Conservation (phyloP, 495 filamentous ascomycete species). For the Neurospora pannonica region DNA sequence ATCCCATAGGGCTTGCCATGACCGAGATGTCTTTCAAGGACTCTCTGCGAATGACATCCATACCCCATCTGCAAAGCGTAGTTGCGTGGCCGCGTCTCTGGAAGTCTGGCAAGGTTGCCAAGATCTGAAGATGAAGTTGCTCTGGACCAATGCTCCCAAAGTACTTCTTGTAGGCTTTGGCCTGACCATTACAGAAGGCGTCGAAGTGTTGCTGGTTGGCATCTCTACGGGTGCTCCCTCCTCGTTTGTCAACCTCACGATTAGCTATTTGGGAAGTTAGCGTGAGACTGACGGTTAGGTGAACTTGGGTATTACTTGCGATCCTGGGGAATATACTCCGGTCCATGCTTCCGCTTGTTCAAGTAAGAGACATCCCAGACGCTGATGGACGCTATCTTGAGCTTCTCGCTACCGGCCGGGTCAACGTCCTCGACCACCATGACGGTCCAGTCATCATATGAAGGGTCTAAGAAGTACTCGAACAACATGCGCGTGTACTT, state of each 20-base stretch:
- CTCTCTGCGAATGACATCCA: conserved; percentile 15
- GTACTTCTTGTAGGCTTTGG: conserved; percentile 15
- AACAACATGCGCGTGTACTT: conserved; percentile 26
- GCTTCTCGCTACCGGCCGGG: conserved; percentile 2
- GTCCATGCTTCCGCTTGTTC: conserved; percentile 22
- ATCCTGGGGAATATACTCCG: conserved; percentile 20
- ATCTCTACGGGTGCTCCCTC: conserved; percentile 19
- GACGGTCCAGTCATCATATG: conserved; percentile 25
- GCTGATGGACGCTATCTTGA: conserved; percentile 19
- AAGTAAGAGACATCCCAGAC: conserved; percentile 26
- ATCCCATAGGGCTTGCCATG: conserved; percentile 31
- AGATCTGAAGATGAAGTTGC: conserved; percentile 28
- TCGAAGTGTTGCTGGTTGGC: conserved; percentile 23
- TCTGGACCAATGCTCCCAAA: conserved; percentile 20
- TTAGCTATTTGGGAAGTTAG: neutral
- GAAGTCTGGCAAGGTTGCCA: conserved; percentile 23
- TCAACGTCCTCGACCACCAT: conserved; percentile 26
- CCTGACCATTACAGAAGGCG: conserved; percentile 20
- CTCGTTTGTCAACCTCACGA: conserved; percentile 12
- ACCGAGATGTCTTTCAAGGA: conserved; percentile 19
- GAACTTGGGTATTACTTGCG: conserved; percentile 14
- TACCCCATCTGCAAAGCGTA: conserved; percentile 24
- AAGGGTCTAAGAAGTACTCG: conserved; percentile 23
- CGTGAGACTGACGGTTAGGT: neutral
- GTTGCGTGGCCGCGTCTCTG: conserved; percentile 24